Evolutionary conservation across 2,329 filamentous ascomycete species (phyloP), one percentile per base, ranked within the genome.

Genomic region (Pseudocercospora pini-densiflorae): DNA sequence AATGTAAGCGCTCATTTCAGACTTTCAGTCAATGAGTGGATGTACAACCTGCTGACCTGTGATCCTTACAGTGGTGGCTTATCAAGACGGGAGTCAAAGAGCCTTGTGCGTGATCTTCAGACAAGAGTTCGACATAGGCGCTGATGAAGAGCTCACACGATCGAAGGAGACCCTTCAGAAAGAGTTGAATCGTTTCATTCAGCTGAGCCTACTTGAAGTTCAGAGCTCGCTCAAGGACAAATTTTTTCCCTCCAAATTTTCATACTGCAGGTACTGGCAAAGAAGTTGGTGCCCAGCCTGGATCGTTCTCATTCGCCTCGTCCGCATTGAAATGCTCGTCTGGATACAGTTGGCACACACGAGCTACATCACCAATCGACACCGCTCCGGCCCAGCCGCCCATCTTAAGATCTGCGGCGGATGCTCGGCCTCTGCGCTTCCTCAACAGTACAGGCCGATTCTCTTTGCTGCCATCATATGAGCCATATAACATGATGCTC

Each of bases 41-140:
- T 43, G 40, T 8, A 19, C 2, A 43, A 3, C 19, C 40, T 43
- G 40, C 40, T 43, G 16, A 43, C 40, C 3, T 8, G 16, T n/a
- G 16, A 43, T 43, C 19, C 16, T 43, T 43, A 19, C 7, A 43
- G 40, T 76, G 70, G 71, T 76, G 70, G 70, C 68, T 67, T 47
- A 60, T 63, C 24, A 64, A 61, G 54, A 63, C 59, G 27, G 49
- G 55, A 12, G 59, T 66, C 24, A 62, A 66, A 29, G 64, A 66
- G 45, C 64, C 64, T 31, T 66, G 64, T 36, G 51, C 51, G 29
- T 63, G 61, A 57, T 40, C 14, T n/a, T 14, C 16, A 40, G 14
- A 5, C 14, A 6, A 40, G 36, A 40, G 14, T 33, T 9, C 8
- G 16, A n/a, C n/a, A 49, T 2, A 33, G 5, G 12, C 12, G 12